A percentile compares a stretch with the other conserved stretches of the same genome.
Evolutionary conservation across 768 basidiomycete genomes (phyloP).

Genomic region (Amanita muscaria): DNA sequence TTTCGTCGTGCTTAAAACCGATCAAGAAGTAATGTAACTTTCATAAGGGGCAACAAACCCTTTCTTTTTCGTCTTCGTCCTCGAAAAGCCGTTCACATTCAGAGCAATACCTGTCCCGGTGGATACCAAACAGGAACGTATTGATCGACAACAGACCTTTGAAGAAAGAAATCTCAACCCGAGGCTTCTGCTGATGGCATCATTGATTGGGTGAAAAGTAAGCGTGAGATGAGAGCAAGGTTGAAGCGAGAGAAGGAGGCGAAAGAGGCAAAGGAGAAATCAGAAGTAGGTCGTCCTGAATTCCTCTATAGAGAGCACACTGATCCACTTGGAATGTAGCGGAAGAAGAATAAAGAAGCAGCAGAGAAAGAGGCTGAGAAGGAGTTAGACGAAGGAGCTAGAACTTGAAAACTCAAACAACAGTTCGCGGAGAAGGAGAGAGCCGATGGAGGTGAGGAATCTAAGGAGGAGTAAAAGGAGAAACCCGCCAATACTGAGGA

Average conservation of each 20-base stretch:
- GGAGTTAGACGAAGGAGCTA: conserved; percentile 56
- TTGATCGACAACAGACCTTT: conserved; percentile 41
- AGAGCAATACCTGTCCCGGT: too few relatives aligned
- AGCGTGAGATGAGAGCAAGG: conserved; percentile 68
- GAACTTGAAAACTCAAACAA: conserved; percentile 44
- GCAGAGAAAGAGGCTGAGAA: conserved; percentile 50
- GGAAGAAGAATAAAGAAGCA: conserved; percentile 45
- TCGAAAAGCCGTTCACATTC: too few relatives aligned
- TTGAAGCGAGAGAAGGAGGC: conserved; percentile 68
- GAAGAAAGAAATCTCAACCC: conserved; percentile 80
- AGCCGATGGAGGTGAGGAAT: conserved; percentile 18
- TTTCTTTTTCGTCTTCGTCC: too few relatives aligned
- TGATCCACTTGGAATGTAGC: conserved; percentile 19
- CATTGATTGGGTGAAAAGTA: conserved; percentile 62
- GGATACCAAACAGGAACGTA: too few relatives aligned
- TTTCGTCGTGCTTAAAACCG: too few relatives aligned
- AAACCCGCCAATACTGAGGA: too few relatives aligned
- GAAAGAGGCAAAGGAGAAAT: conserved; percentile 56
- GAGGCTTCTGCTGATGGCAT: conserved; percentile 64
- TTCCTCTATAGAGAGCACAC: neutral
- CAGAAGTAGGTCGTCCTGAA: conserved; percentile 37
- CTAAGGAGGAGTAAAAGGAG: conserved; percentile 18
- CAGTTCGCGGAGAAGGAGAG: conserved; percentile 46
- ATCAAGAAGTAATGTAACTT: too few relatives aligned
- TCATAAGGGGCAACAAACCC: too few relatives aligned